Percentiles rank a stretch among this genome's conserved stretches.
Conservation (phyloP, 1,284 basidiomycete species). For the Mycena citricolor region DNA sequence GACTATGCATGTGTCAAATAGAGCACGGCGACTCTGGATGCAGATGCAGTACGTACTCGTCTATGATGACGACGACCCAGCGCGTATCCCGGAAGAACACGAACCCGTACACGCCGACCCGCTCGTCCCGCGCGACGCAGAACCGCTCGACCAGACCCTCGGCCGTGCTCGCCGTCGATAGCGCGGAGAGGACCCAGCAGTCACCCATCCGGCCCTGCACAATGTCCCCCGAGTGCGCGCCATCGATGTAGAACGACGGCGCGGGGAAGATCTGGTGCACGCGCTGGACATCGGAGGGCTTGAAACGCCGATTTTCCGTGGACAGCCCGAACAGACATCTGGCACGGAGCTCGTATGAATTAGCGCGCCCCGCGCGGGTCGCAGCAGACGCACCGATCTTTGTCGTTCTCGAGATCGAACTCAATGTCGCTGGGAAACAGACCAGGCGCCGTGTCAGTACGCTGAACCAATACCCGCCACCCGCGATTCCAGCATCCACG, state of each 20-base stretch:
- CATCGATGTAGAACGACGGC: slow-evolving; percentile 39
- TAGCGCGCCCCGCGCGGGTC: neutral
- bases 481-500: slow-evolving; percentile 7
- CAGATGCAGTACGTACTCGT: slow-evolving; percentile 23
- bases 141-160: slow-evolving; percentile 40
- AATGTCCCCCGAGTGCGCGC: slow-evolving; percentile 35
- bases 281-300: slow-evolving; percentile 34
- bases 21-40: neutral
- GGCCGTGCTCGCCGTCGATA: slow-evolving; percentile 37
- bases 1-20: neutral
- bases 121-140: slow-evolving; percentile 42
- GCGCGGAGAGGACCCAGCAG: slow-evolving; percentile 43
- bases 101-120: slow-evolving; percentile 42
- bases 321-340: slow-evolving; percentile 22
- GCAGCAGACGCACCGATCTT: slow-evolving; percentile 4
- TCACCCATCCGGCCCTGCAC: slow-evolving; percentile 39
- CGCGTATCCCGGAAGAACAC: slow-evolving; percentile 38
- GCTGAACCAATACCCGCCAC: neutral
- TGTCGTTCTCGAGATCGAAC: slow-evolving; percentile 24
- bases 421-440: slow-evolving; percentile 18
- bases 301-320: neutral
- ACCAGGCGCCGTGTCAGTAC: neutral
- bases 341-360: too few relatives aligned
- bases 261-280: slow-evolving; percentile 40
- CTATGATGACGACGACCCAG: slow-evolving; percentile 41